These are phyloP conservation scores for Gloeopeniophorella convolvens DNA, from an alignment of 768 basidiomycete species.

Conservation along the genomic window DNA sequence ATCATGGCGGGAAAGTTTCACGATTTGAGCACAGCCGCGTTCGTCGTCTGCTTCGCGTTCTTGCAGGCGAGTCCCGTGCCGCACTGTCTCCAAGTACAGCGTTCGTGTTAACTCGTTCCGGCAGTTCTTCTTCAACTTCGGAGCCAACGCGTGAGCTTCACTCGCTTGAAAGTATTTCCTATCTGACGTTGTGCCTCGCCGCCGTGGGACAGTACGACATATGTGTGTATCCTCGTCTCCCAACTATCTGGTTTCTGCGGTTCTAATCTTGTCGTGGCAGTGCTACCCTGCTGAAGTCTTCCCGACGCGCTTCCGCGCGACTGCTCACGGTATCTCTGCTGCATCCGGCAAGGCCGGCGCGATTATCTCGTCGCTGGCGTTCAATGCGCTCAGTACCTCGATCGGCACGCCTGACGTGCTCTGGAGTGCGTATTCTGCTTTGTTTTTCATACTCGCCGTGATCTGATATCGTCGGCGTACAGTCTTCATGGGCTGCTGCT, in stretches of 20 bases:
- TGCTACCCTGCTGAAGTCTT: constrained; percentile 75
- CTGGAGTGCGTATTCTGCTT: constrained; percentile 51
- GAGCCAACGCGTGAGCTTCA: constrained; percentile 53
- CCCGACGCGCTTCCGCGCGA: constrained; percentile 67
- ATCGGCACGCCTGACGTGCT: constrained; percentile 61
- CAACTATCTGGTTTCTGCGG: too few species aligned
- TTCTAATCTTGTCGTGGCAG: too few species aligned
- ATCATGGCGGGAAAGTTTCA: constrained; percentile 65
- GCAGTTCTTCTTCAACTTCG: constrained; percentile 79
- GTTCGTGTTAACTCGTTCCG: constrained; percentile 8
- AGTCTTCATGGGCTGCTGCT: constrained; percentile 65
- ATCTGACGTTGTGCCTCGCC: not conserved
- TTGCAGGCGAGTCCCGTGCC: constrained; percentile 40
- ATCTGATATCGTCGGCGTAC: not conserved
- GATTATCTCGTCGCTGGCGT: constrained; percentile 68
- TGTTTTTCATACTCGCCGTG: constrained; percentile 3
- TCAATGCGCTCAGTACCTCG: constrained; percentile 53
- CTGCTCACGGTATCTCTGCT: constrained; percentile 70
- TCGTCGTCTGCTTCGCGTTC: constrained; percentile 68
- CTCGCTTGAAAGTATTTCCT: not conserved
- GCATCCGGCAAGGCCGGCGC: constrained; percentile 72
- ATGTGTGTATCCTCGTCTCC: constrained; percentile 32
- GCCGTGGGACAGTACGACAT: constrained; percentile 48
- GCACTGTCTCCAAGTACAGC: not conserved
- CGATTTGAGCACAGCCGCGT: constrained; percentile 46